A percentile compares a stretch with the other conserved stretches of the same genome.
These are phyloP conservation scores for Botrytis porri DNA, from an alignment of 2,329 filamentous ascomycete species.

Conservation along the genomic window DNA sequence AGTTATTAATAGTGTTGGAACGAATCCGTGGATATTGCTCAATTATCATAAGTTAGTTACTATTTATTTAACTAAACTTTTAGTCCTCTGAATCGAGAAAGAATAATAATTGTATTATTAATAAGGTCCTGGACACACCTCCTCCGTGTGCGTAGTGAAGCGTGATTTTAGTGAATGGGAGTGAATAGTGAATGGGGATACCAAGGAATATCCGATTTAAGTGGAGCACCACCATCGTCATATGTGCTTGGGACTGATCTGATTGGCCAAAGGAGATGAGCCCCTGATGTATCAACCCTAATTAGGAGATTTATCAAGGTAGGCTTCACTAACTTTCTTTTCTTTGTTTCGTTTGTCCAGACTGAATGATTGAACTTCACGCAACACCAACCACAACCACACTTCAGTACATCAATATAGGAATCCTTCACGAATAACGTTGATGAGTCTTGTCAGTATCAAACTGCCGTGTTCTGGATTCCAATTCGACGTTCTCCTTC, in stretches of 20 bases:
- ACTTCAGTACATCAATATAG: neutral
- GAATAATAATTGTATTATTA: no score
- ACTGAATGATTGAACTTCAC: neutral
- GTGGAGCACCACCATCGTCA: neutral
- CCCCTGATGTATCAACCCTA: neutral
- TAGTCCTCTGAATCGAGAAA: no score
- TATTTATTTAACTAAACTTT: no score
- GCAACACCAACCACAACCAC: neutral
- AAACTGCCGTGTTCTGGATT: neutral
- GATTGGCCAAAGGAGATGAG: neutral
- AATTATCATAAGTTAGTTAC: no score
- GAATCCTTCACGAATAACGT: neutral
- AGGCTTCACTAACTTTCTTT: neutral
- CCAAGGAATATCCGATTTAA: constrained; percentile 1
- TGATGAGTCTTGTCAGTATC: neutral
- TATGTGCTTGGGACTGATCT: neutral
- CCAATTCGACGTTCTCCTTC: neutral
- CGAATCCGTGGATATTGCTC: rapidly evolving
- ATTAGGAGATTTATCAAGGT: neutral
- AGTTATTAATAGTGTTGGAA: no score
- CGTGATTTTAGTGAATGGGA: no score
- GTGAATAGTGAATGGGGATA: neutral
- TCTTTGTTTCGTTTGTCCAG: neutral
- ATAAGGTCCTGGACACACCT: no score
- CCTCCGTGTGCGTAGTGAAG: no score